Percentiles rank a stretch among this genome's conserved stretches.
Evolutionary conservation across 1,284 basidiomycete genomes (phyloP).

Genomic region (Ceratobasidium sp.): DNA sequence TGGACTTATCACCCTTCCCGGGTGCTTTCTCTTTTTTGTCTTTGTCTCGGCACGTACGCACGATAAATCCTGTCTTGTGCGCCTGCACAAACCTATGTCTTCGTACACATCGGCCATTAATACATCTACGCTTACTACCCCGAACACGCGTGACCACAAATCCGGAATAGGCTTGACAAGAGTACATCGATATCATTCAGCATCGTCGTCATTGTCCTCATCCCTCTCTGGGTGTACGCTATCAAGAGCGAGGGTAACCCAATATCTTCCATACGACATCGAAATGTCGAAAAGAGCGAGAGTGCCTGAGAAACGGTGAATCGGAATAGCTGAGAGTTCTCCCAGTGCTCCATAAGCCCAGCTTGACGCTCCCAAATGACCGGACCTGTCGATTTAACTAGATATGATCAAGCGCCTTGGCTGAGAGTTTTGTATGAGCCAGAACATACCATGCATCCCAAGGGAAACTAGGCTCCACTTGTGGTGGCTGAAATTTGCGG

Average conservation of each 20-base stretch:
- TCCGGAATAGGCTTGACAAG: too few relatives aligned
- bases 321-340: not conserved
- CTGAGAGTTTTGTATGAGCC: too few relatives aligned
- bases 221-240: not conserved
- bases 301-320: not conserved
- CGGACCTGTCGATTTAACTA: not conserved
- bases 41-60: too few relatives aligned
- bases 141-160: not conserved
- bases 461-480: not conserved
- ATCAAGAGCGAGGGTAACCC: conserved; percentile 16
- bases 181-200: not conserved
- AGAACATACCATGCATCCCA: conserved; percentile 19
- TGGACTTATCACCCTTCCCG: too few relatives aligned
- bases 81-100: too few relatives aligned
- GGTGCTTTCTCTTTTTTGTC: too few relatives aligned
- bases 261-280: conserved; percentile 6
- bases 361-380: conserved; percentile 7
- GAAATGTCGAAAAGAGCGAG: conserved; percentile 13
- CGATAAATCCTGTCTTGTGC: too few relatives aligned
- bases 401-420: too few relatives aligned
- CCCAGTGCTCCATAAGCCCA: conserved; percentile 18
- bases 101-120: too few relatives aligned
- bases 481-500: not conserved
- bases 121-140: too few relatives aligned
- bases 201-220: not conserved